Evolutionary conservation across 768 basidiomycete genomes (phyloP), one percentile per base, ranked within the genome.

Genomic region (Royoungia palumana): DNA sequence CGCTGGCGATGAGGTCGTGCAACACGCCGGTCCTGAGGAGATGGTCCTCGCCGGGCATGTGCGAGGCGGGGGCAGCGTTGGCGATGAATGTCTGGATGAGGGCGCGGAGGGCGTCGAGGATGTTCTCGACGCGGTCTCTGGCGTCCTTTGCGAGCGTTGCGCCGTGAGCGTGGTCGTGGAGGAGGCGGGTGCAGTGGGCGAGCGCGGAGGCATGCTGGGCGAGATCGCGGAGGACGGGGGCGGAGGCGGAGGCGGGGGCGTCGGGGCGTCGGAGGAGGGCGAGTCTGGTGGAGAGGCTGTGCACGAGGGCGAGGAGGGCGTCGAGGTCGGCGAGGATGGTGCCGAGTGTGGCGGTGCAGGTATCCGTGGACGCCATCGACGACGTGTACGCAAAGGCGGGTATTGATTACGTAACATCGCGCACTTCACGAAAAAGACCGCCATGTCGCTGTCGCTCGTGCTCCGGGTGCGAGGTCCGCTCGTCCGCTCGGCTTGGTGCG

Each of bases 181-280:
- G 72, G 37, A 80, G 70, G 37, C 63, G 64, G 21, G 70, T 66
- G 45, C 79, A 83, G 55, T 81, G 79, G 1, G 74, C 68, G 38
- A 85, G 67, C 0, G 77, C 75, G 11, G 76, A 66, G 39, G 77
- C 60, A 46, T 79, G 74, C 22, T 72, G 67, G 4, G 75, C 66
- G 35, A 83, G 69, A 51, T 85, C 83, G 47, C 69, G 76, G 46
- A 85, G 71, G 20, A 83, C 73, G 8, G 72, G 53, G 12, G 78
- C 56, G 12, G 81, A 70, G 1, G 83, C 78, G 3, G 71, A 59
- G 5, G 80, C 69, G 1, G 80, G 80, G 1, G 73, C 69, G 4
- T 78, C 64, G 6, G 84, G n/a, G 81, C 36, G 83, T 86, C 43
- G 86, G 72, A 2, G 77, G 28, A 89, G 74, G 5, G 86, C 72